A percentile compares a stretch with the other conserved stretches of the same genome.
These are phyloP conservation scores for Verticillium dahliae DNA, from an alignment of 2,329 filamentous ascomycete species.

Conservation along the genomic window DNA sequence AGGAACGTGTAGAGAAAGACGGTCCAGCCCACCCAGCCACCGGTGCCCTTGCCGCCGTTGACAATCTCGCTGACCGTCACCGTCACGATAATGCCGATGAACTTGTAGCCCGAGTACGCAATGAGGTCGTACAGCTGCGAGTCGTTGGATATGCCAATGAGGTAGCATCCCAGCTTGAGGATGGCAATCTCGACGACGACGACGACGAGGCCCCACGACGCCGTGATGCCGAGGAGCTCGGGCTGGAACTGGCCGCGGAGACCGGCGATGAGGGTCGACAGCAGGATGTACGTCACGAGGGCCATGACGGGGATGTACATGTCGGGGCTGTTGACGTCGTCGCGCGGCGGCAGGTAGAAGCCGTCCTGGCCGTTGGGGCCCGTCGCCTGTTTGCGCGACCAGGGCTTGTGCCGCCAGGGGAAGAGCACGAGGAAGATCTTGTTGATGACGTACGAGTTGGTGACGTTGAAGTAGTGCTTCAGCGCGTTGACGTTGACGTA, in stretches of 20 bases:
- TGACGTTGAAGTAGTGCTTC: conserved; percentile 99
- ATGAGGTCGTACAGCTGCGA: conserved; percentile 90
- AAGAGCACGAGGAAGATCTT: conserved; percentile 93
- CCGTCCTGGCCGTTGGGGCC: conserved; percentile 64
- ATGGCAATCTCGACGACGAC: conserved; percentile 84
- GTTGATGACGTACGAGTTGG: conserved; percentile 90
- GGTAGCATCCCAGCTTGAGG: conserved; percentile 86
- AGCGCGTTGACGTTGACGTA: conserved; percentile 89
- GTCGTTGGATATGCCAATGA: conserved; percentile 88
- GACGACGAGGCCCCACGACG: conserved; percentile 74
- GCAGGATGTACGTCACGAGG: conserved; percentile 91
- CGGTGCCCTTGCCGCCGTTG: conserved; percentile 73
- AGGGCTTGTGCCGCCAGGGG: conserved; percentile 95
- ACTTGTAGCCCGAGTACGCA: conserved; percentile 97
- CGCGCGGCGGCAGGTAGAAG: conserved; percentile 83
- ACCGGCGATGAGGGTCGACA: conserved; percentile 85
- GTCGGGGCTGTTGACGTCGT: conserved; percentile 95
- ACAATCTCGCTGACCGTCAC: conserved; percentile 73
- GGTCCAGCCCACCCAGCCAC: conserved; percentile 82
- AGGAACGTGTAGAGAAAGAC: conserved; percentile 89
- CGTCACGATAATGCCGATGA: conserved; percentile 91
- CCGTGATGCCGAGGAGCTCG: conserved; percentile 84
- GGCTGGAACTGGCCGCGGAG: conserved; percentile 89
- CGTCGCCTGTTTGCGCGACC: conserved; percentile 82
- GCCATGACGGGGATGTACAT: conserved; percentile 99